phyloP scores from a whole-genome alignment of 75 land plant species.

The Pinus taeda region DNA sequence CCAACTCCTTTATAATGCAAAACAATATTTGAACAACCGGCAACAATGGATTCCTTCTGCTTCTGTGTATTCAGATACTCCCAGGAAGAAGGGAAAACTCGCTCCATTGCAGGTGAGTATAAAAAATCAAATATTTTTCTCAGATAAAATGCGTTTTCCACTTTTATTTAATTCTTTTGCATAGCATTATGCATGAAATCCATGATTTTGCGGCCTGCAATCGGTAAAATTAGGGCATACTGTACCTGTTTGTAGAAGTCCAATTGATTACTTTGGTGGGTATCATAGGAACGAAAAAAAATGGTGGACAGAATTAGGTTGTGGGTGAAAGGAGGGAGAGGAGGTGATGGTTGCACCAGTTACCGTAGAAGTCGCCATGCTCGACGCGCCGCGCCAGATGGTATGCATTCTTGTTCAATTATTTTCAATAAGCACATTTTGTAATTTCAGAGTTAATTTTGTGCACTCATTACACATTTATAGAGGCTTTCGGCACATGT shows the following conservation, averaged over 20 bases:
- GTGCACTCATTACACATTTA: neutral
- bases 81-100: slow-evolving; percentile 5
- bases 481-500: neutral
- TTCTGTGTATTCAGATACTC: neutral
- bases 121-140: neutral
- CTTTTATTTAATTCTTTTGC: neutral
- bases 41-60: slow-evolving; percentile 1
- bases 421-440: no score
- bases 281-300: slow-evolving; percentile 63
- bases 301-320: slow-evolving; percentile 78
- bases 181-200: neutral
- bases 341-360: slow-evolving; percentile 90
- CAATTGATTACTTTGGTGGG: neutral
- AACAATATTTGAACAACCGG: neutral
- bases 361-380: slow-evolving; percentile 66
- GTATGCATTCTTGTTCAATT: slow-evolving; percentile 20
- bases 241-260: neutral
- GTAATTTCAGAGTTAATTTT: no score
- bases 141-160: neutral
- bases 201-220: neutral
- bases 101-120: slow-evolving; percentile 9
- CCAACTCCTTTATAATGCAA: neutral
- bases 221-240: neutral
- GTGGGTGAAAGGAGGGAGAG: slow-evolving; percentile 89
- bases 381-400: slow-evolving; percentile 85